Evolutionary conservation across 1,139 yeast species (phyloP).

Genomic region (Kodamaea sp.): DNA sequence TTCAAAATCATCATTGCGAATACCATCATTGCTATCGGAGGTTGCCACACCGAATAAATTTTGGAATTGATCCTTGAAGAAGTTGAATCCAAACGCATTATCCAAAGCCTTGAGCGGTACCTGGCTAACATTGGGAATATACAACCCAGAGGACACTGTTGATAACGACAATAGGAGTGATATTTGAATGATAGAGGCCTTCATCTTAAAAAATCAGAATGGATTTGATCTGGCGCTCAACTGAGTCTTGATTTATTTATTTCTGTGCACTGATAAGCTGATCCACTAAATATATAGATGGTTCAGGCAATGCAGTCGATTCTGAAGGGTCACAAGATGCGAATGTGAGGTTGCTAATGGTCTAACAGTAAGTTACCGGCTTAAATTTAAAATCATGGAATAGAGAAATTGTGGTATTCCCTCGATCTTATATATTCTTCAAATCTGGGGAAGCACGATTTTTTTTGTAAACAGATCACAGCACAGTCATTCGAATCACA

Average conservation of each 20-base stretch:
- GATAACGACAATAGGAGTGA: neutral
- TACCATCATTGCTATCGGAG: neutral
- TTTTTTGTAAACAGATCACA: too few species aligned
- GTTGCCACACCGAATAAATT: neutral
- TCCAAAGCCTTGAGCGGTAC: neutral
- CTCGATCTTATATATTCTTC: neutral
- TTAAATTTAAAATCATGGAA: too few species aligned
- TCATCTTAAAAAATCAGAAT: neutral
- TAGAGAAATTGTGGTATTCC: too few species aligned
- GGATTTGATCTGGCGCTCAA: neutral
- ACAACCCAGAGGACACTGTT: neutral
- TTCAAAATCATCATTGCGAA: constrained; percentile 37
- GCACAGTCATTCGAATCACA: too few species aligned
- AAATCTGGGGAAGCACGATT: neutral
- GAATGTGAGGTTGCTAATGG: too few species aligned
- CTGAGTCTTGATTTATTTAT: neutral
- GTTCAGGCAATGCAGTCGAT: too few species aligned
- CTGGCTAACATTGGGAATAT: neutral
- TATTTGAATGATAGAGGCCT: neutral
- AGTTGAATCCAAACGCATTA: neutral
- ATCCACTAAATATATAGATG: too few species aligned
- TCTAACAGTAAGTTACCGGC: too few species aligned
- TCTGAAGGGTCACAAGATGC: too few species aligned
- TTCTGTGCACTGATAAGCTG: too few species aligned
- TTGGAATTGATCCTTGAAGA: neutral